Evolutionary conservation across 495 filamentous ascomycete species (phyloP).

Genomic region (Daldinia concentrica): DNA sequence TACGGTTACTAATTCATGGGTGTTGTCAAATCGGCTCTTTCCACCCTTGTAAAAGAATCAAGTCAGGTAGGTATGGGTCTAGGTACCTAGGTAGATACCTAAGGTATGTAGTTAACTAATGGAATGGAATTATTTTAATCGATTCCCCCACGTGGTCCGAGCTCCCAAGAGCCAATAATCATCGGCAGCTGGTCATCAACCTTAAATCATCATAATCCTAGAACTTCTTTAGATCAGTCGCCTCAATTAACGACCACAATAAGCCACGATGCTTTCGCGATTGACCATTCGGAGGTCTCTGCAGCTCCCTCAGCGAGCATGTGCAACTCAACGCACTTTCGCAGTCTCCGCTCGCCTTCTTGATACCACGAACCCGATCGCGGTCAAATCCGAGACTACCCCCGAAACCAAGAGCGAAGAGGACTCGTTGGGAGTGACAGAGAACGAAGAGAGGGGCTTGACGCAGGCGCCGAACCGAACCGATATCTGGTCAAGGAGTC

Average conservation of each 20-base stretch:
- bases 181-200: constrained; percentile 54
- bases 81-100: background rate
- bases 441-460: constrained; percentile 66
- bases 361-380: constrained; percentile 57
- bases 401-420: constrained; percentile 51
- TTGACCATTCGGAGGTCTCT: constrained; percentile 36
- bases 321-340: constrained; percentile 49
- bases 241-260: constrained; percentile 48
- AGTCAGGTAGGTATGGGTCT: background rate
- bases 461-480: constrained; percentile 89
- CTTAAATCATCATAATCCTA: constrained; percentile 53
- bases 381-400: constrained; percentile 66
- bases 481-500: constrained; percentile 81
- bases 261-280: constrained; percentile 64
- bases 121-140: constrained; percentile 12
- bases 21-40: background rate
- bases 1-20: background rate
- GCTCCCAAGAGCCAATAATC: constrained; percentile 47
- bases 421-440: constrained; percentile 64
- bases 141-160: constrained; percentile 29
- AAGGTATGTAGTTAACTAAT: too few relatives aligned
- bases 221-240: constrained; percentile 57
- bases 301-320: constrained; percentile 38
- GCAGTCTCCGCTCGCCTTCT: constrained; percentile 49
- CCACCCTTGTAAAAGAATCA: background rate